Evolutionary conservation across 2,329 filamentous ascomycete genomes (phyloP), one percentile per base, ranked within the genome.

Genomic region (Thelonectria discophora): DNA sequence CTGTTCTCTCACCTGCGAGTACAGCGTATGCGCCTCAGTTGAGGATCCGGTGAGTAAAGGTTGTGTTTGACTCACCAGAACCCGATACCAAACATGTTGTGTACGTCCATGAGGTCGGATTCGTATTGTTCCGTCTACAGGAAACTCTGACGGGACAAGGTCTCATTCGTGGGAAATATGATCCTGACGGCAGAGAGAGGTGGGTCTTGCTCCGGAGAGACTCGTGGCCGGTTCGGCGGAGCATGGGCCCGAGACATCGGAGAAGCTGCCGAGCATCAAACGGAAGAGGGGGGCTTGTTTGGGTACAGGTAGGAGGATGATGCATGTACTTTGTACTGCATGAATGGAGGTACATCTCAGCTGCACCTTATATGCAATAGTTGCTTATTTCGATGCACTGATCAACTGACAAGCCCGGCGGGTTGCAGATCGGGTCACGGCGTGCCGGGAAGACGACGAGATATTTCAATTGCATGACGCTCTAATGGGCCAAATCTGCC

Each of bases 151-250:
- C 30, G 27, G 32, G 24, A 21, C 10, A 12, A 34, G 30, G 20
- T 39, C 20, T 50, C 20, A 62, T 62, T 62, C 60, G 60, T 62
- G 60, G 60, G 60, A 59, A 62, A 62, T 58, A 58, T 13, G 6
- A 15, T 21, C 11, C 49, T 55, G 58, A 13, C 34, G 32, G 13
- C 27, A 34, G 24, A 18, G 24, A 27, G 32, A 24, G 43, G 52
- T 61, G 58, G 58, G 48, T 32, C 34, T 45, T 32, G 32, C 3
- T 17, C 43, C 59, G 54, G 54, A 58, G 59, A 58, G 30, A 61
- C 49, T 54, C 50, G 42, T 54, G 34, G 27, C 52, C 47, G 51
- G 53, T 11, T 21, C 52, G 42, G 58, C 48, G 54, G 58, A 58
- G 48, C 54, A 54, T 62, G 55, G 59, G 54, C 54, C 59, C 49